Conservation (phyloP, 306 rosid genomes). For the Crataegus laevigata region DNA sequence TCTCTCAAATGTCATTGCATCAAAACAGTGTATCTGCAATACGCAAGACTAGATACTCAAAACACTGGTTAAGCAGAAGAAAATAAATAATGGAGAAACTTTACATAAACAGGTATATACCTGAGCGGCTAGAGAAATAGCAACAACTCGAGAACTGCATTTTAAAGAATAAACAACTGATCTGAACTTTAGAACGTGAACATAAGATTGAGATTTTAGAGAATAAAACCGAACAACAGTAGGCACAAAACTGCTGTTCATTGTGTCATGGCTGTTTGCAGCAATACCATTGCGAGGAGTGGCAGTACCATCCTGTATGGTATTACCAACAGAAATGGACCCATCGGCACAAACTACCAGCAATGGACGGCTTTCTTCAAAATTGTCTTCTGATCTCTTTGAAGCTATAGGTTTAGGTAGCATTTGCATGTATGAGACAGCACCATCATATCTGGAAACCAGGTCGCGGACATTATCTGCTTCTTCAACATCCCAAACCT, state of each 20-base stretch:
- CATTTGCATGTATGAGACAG: conserved; percentile 87
- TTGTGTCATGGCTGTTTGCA: conserved; percentile 49
- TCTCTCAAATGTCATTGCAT: conserved; percentile 65
- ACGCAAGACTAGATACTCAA: conserved; percentile 8
- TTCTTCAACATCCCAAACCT: conserved; percentile 98
- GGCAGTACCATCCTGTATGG: conserved; percentile 40
- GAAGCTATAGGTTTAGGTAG: conserved; percentile 68
- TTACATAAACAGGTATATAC: conserved; percentile 30
- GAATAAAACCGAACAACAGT: conserved; percentile 78
- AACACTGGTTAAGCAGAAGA: conserved; percentile 9
- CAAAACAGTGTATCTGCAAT: conserved; percentile 84
- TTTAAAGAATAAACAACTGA: conserved; percentile 74
- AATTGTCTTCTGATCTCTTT: conserved; percentile 57
- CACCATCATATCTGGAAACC: conserved; percentile 75
- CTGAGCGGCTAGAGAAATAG: conserved; percentile 78
- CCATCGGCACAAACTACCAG: conserved; percentile 74
- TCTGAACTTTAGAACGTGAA: conserved; percentile 79
- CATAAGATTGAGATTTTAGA: conserved; percentile 70
- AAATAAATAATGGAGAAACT: not conserved
- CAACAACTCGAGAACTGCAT: conserved; percentile 86
- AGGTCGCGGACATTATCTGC: conserved; percentile 73
- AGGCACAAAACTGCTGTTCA: conserved; percentile 56
- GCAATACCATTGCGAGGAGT: conserved; percentile 35
- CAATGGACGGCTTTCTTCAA: conserved; percentile 59
- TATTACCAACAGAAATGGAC: conserved; percentile 47